Conservation (phyloP, 2,329 filamentous ascomycete genomes). For the Pseudogymnoascus sp. region DNA sequence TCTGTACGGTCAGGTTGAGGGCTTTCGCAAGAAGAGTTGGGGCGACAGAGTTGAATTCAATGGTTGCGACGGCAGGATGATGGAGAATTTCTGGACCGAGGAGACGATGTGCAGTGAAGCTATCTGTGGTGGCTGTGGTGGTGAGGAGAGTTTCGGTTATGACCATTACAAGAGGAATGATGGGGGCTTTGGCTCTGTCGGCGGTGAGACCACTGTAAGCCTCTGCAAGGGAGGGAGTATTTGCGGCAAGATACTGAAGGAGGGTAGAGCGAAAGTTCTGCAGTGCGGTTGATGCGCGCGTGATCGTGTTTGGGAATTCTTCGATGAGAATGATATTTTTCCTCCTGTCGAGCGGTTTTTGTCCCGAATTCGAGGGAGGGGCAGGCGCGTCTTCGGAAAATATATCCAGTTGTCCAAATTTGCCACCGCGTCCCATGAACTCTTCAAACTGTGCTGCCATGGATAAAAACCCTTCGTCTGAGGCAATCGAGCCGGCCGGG, state of each 20-base stretch:
- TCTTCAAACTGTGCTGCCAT: conserved; percentile 81
- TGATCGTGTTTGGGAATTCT: conserved; percentile 73
- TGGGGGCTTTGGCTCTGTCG: conserved; percentile 32
- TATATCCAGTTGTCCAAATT: conserved; percentile 63
- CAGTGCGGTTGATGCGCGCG: conserved; percentile 55
- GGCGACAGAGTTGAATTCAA: conserved; percentile 91
- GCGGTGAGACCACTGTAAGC: conserved; percentile 31
- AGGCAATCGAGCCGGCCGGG: conserved; percentile 53
- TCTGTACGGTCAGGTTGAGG: conserved; percentile 70
- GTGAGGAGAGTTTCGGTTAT: conserved; percentile 86
- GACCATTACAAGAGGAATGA: conserved; percentile 75
- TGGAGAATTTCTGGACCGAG: conserved; percentile 79
- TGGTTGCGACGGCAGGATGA: conserved; percentile 68
- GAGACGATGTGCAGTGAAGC: conserved; percentile 84
- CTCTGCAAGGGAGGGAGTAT: conserved; percentile 49
- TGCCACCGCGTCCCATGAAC: conserved; percentile 74
- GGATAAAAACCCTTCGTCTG: conserved; percentile 53
- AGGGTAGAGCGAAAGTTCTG: conserved; percentile 68
- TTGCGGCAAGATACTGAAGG: conserved; percentile 64
- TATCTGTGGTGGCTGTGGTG: conserved; percentile 76
- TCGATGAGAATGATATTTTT: conserved; percentile 65
- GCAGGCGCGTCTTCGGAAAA: conserved; percentile 24
- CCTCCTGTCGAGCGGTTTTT: conserved; percentile 24
- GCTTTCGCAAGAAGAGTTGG: conserved; percentile 80
- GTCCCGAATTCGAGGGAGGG: conserved; percentile 25